Evolutionary conservation across 768 basidiomycete genomes (phyloP).

Genomic region (Russula compacta): DNA sequence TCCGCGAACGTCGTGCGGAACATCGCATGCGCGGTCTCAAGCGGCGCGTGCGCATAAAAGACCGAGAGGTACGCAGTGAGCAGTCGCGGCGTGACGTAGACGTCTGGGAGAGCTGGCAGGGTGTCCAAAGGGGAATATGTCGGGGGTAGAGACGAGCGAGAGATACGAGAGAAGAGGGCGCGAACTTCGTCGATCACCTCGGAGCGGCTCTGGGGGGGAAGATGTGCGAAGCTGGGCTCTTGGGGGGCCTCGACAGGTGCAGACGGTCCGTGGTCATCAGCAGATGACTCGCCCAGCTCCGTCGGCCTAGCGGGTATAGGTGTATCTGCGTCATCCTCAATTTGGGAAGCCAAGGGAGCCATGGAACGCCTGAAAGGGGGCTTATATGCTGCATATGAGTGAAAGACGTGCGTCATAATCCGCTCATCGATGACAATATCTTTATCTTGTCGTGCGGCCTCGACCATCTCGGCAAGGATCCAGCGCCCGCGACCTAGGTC

Average conservation of each 20-base stretch:
- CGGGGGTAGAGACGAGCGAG: conserved; percentile 21
- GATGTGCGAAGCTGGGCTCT: conserved; percentile 31
- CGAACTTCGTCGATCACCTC: conserved; percentile 65
- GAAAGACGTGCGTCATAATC: conserved; percentile 76
- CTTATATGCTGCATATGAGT: conserved; percentile 75
- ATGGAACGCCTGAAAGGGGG: conserved; percentile 54
- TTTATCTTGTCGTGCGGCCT: conserved; percentile 22
- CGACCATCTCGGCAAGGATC: conserved; percentile 82
- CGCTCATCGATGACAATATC: conserved; percentile 46
- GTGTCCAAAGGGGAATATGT: background rate
- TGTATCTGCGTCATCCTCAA: conserved; percentile 8
- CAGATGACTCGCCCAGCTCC: background rate
- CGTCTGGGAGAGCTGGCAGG: conserved; percentile 33
- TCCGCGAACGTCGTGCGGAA: conserved; percentile 46
- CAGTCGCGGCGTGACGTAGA: conserved; percentile 51
- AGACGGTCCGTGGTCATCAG: background rate
- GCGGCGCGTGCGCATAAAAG: conserved; percentile 46
- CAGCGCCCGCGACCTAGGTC: conserved; percentile 78
- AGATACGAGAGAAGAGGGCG: conserved; percentile 54
- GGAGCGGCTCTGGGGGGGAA: conserved; percentile 63
- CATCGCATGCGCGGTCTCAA: conserved; percentile 38
- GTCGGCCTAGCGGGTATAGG: background rate
- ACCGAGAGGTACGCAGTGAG: conserved; percentile 78
- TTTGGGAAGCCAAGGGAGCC: conserved; percentile 33
- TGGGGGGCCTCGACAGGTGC: background rate